Percentiles rank a stretch among this genome's conserved stretches.
Conservation (phyloP, 1,284 basidiomycete genomes). For the Trametes polyzona region DNA sequence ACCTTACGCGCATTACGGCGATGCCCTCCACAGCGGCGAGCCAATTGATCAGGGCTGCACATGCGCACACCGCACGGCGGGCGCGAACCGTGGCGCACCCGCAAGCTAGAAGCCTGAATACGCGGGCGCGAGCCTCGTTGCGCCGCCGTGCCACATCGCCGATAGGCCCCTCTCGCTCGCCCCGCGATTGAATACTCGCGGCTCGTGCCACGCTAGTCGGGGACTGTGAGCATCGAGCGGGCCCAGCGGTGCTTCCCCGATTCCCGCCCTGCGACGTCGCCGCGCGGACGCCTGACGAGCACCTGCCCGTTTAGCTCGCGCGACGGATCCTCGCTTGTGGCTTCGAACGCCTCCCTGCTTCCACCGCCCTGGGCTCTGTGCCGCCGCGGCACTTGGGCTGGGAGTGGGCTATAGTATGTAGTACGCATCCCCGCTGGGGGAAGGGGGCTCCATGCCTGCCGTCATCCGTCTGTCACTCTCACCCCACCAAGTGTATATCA, state of each 20-base stretch:
- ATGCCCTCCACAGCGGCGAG: neutral
- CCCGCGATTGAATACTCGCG: neutral
- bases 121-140: neutral
- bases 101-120: neutral
- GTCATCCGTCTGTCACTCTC: no score
- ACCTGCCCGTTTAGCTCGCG: neutral
- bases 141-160: neutral
- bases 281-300: neutral
- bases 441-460: neutral
- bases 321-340: constrained; percentile 1
- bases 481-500: no score
- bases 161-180: neutral
- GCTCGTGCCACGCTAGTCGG: neutral
- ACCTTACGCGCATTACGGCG: neutral
- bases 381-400: no score
- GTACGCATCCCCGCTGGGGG: neutral
- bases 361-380: neutral
- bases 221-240: neutral
- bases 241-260: neutral
- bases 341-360: neutral
- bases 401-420: no score
- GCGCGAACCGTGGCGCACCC: neutral
- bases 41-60: neutral
- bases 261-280: neutral
- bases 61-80: neutral